Base-by-base conservation (phyloP, 257 asterid species). In the Rauvolfia tetraphylla region DNA sequence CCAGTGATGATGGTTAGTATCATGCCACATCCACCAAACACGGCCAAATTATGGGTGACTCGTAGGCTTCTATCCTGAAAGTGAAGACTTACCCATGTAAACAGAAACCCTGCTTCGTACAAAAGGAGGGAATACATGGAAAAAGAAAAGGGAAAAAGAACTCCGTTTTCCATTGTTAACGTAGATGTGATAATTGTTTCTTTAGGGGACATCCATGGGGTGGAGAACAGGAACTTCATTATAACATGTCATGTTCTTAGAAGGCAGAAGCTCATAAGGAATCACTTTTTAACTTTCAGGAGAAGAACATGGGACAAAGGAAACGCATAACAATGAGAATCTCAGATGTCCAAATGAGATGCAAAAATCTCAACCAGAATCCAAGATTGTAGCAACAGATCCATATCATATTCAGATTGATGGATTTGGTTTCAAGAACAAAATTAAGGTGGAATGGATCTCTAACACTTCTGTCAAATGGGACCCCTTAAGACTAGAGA, bases 21-120 rank as follows among this genome's bases (percentile, higher is more conserved):
- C 15, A 95, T 93, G 70, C 99, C 99, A 58, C 98, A 88, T 72
- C 99, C 99, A 79, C 99, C 99, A 62, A 92, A 95, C n/a, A 95
- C 98, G 0, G 96, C 85, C 84, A 95, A 83, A 81, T 95, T 95
- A 76, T 95, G 99, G 51, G 97, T 90, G 17, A 95, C 96, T 1
- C 92, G 84, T 17, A 95, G 98, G 91, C 98, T 95, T 79, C 86
- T 86, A 80, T 95, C 99, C 98, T 94, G 94, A 61, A 86, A 12
- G 29, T 1, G 17, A 22, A 12, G 22, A 54, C 63, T 34, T 46
- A 12, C 20, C 13, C 39, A 22, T 42, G 46, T 36, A 25, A 57
- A 54, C 72, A 27, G 33, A 9, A 68, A 8, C 38, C 18, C n/a
- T 23, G 51, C 44, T 51, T 31, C 44, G 33, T 22, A 20, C 13